These are phyloP conservation scores for Calophaca sinica DNA, from an alignment of 306 rosid genomes.

Conservation along the genomic window DNA sequence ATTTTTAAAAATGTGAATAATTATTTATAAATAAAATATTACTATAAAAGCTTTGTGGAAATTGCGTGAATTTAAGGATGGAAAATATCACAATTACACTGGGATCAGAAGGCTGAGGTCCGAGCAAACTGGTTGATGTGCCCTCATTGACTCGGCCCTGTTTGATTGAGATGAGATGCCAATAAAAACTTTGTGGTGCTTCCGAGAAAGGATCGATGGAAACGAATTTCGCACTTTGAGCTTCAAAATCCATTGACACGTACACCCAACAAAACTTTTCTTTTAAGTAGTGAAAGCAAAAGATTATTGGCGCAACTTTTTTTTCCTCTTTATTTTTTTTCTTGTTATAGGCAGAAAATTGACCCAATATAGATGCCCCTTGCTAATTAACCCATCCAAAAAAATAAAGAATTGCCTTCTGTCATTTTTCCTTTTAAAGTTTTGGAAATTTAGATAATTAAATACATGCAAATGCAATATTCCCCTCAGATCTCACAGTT, in stretches of 20 bases:
- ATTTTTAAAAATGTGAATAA: too few species aligned
- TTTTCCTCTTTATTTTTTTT: not conserved
- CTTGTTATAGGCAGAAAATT: not conserved
- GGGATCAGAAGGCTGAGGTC: not conserved
- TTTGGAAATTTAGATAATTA: not conserved
- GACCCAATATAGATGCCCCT: not conserved
- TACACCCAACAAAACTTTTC: slow-evolving; percentile 46
- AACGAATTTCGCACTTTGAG: slow-evolving; percentile 44
- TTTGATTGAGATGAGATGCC: slow-evolving; percentile 32
- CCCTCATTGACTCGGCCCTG: slow-evolving; percentile 36
- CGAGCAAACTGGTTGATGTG: not conserved
- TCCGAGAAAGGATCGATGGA: slow-evolving; percentile 38
- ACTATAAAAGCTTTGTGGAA: slow-evolving; percentile 1
- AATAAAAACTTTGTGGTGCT: slow-evolving; percentile 43
- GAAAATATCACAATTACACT: not conserved
- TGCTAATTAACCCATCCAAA: slow-evolving; percentile 35
- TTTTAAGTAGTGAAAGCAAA: slow-evolving; percentile 40
- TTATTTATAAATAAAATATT: not conserved
- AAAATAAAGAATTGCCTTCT: not conserved
- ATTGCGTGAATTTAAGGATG: not conserved
- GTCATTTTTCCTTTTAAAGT: not conserved
- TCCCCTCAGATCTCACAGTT: not conserved
- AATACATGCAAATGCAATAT: not conserved
- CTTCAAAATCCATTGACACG: slow-evolving; percentile 43
- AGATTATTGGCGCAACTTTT: slow-evolving; percentile 24